Evolutionary conservation across 176 grass and related monocot species (phyloP), one percentile per base, ranked within the genome.

Genomic region (Ananas comosus): DNA sequence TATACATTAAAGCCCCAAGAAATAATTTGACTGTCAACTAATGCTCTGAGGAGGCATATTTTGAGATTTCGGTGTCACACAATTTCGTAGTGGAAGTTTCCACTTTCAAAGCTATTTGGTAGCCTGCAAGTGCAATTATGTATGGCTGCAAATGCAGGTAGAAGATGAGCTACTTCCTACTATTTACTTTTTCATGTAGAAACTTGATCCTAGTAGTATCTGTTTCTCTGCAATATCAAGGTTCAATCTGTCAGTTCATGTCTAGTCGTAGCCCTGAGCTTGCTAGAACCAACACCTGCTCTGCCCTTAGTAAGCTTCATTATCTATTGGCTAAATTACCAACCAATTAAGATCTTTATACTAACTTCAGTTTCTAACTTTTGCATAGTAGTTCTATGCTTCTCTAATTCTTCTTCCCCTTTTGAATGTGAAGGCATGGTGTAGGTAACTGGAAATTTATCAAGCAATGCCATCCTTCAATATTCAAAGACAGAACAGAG

Each of bases 401-500:
- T 61, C 21, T 57, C 21, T 17, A 61, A 21, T 61, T 61, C 9
- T 61, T 19, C 56, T 61, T 42, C 1, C 21, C 56, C 16, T 61
- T 22, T 7, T n/a, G 4, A 61, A 22, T 61, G n/a, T 61, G 56
- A 61, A 61, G 56, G n/a, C 56, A 61, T n/a, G 56, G 56, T 16
- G 13, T 19, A 18, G 56, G 56, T 17, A 61, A 19, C 17, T 61
- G 56, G 56, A 61, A 61, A 61, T 61, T 61, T 61, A 61, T 61
- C 21, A 61, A 61, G 56, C 9, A 61, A 16, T 61, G 56, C 56
- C 56, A 61, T 61, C 56, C 56, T 19, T 18, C 12, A 19, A 61
- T 61, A 71, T 71, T 71, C 42, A 21, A 71, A 23, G 68, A 71
- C 42, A 49, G 68, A 71, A 71, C 68, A 21, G 68, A 47, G 68